Evolutionary conservation across 2,329 filamentous ascomycete genomes (phyloP), one percentile per base, ranked within the genome.

Genomic region (Leptodontidium sp.): DNA sequence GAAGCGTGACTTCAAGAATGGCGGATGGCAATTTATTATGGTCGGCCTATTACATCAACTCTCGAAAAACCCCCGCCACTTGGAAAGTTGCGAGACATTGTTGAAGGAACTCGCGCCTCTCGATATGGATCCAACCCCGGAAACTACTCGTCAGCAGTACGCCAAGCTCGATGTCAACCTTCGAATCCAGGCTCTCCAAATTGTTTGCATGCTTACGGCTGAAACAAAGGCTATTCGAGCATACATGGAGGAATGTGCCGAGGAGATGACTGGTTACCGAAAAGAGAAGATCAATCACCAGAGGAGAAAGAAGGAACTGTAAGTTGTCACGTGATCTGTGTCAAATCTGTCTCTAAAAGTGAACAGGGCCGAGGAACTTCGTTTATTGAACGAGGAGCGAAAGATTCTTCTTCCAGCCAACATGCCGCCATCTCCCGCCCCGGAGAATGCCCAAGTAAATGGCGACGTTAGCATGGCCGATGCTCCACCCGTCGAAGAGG

Each of bases 201-300:
- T 97, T 45, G 88, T 98, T 66, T 93, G 93, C 78, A 90, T 95
- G 84, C 84, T 98, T 70, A 94, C 93, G 1, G 86, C 94, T 66
- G 91, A 94, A 76, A 98, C 96, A 0, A 94, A 93, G 78, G 90
- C 92, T 1, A 88, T 98, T 73, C 90, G 95, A 64, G 90, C 89
- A 17, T 97, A 97, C 78, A 91, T 99, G 84, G 93, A 97, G 74
- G 91, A 95, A 71, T 97, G 94, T 81, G 93, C 92, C 72, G 93
- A 95, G 77, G 92, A 93, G 65, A 98, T 98, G 94, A 99, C 96
- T 1, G 89, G 90, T 65, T 93, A 97, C 77, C 90, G 96, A 61
- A 99, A 99, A 80, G 92, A 97, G 78, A 98, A 97, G 82, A 97
- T 98, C 70, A 93, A 97, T 73, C 91, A 90, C 81, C 95, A 98